Evolutionary conservation across 2,329 filamentous ascomycete genomes (phyloP).

Genomic region (Arthrobotrys pseudoclavata): DNA sequence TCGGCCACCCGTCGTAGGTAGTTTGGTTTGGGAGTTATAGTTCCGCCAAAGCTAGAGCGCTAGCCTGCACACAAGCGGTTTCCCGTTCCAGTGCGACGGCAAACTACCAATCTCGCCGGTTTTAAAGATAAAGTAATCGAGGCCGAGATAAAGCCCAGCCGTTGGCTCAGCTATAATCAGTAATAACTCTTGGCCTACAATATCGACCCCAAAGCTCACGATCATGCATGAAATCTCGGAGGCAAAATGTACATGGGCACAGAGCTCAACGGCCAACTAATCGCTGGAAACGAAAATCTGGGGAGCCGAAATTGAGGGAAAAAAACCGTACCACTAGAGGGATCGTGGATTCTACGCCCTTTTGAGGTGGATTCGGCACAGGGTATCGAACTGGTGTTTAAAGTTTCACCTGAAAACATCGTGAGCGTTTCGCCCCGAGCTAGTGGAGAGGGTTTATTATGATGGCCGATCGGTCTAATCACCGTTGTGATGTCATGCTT

Average conservation of each 20-base stretch:
- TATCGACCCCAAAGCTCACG: conserved; percentile 6
- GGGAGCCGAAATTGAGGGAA: conserved; percentile 5
- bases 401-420: conserved; percentile 16
- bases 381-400: background rate
- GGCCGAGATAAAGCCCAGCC: conserved; percentile 6
- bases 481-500: background rate
- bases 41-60: too few relatives aligned
- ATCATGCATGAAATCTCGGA: conserved; percentile 21
- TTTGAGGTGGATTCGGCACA: background rate
- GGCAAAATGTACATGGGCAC: conserved; percentile 2
- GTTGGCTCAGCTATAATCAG: background rate
- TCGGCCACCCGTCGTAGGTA: background rate
- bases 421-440: background rate
- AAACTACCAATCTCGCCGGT: background rate
- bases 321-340: background rate
- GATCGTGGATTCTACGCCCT: background rate
- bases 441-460: background rate
- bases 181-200: conserved; percentile 26
- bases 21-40: background rate
- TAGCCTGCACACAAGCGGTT: background rate
- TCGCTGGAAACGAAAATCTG: conserved; percentile 24
- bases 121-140: background rate
- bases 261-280: conserved; percentile 15
- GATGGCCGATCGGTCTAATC: background rate
- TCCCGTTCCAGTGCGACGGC: conserved; percentile 16